Base-by-base conservation (phyloP, 148 eudicot genomes). In the Rhododendron henanense region DNA sequence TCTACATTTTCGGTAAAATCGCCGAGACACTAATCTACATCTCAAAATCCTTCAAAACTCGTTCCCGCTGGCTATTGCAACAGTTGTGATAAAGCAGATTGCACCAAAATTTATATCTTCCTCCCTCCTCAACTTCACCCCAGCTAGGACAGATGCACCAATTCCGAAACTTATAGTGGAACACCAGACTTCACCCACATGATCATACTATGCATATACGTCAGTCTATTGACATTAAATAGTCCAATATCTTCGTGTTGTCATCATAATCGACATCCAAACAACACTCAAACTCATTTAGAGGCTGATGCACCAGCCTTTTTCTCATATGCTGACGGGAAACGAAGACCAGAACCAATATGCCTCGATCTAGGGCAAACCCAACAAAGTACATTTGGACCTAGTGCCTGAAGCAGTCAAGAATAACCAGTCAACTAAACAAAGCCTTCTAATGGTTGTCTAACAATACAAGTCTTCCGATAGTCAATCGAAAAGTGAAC, bases 261-360 rank as follows among this genome's bases (percentile, higher is more conserved):
- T 3, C 63, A 51, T 31, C 19, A 6, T 19, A 50, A 51, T 75
- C 44, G 81, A 33, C 47, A 84, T 19, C 57, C 61, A 71, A 83
- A 25, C 85, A 82, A 41, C 81, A 77, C 28, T 39, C 45, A 47
- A 50, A 84, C 53, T 87, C 83, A 85, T 35, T 85, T 76, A 18
- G 90, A 82, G 31, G 85, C 78, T 21, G 92, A 83, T 51, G 85
- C 15, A n/a, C 82, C 59, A 33, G 84, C 45, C 37, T 75, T 65
- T 83, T 91, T 91, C 86, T 94, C 96, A 84, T 90, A 94, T 73
- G 88, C 82, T 48, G 98, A 90, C 84, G 87, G 92, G 85, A 91
- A 95, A 74, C 93, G 93, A 91, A 93, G 93, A 63, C 99, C 99
- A 75, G 95, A 92, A 31, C 97, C 98, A 73, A 93, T 82, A 90